Base-by-base conservation (phyloP, 768 basidiomycete genomes). In the Leccinum truebloodii region DNA sequence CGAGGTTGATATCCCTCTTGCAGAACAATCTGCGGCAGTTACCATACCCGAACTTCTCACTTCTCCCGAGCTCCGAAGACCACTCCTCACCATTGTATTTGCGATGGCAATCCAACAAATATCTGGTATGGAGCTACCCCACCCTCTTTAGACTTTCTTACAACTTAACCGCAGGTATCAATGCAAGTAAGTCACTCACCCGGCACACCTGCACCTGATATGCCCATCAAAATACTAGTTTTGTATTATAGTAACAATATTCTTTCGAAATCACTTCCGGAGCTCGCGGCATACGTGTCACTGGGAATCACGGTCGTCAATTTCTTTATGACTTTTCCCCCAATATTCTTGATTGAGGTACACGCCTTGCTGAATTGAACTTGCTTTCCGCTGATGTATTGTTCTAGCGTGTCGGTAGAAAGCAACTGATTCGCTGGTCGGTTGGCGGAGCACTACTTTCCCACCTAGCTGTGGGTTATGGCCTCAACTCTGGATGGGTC, bases 211-310 rank as follows among this genome's bases (percentile, higher is more conserved):
- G 6, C 28, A 8, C 30, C 10, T 54, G 14, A 20, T 3, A 14
- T 52, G 39, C 56, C 59, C 59, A 64, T 56, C 24, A n/a, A 24
- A 30, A 32, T 59, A 30, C 28, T 70, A 88, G 94, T 96, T 28
- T 80, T 96, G 57, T 96, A 94, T 73, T 96, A 95, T 76, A 92
- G 90, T 75, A 95, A 93, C 65, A 84, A 87, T 52, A 97, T 97
- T 64, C 82, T 97, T 26, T 84, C 87, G 26, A 89, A 84, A 60
- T 82, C 92, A 3, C 77, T 97, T 57, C 93, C 94, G 16, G 82
- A 89, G 18, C 72, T 87, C 24, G 94, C 90, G 0, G 85, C 92
- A 20, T 89, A 92, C 65, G 83, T 95, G 20, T 94, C 94, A 2
- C 74, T 97, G 3, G 89, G 87, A 18, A 91, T 96, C 54, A 90